Evolutionary conservation across 768 basidiomycete genomes (phyloP), one percentile per base, ranked within the genome.

Genomic region (Saitozyma sp.): DNA sequence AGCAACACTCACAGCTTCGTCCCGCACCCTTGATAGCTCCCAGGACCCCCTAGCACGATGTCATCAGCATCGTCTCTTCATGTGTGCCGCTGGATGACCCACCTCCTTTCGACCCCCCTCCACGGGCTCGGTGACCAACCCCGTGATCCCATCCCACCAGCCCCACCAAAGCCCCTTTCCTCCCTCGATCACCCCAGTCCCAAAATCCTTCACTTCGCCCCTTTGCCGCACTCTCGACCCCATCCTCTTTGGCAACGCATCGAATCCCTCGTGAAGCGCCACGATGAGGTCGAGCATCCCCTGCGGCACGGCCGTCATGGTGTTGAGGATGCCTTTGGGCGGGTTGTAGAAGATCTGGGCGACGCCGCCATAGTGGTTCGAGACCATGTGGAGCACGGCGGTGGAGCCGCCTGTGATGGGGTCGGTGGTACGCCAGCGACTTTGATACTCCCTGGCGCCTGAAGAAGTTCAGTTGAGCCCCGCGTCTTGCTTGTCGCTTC

Each of bases 331-430:
- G 9, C 84, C 84, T 56, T 83, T 80, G 1, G 79, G 73, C 82
- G 83, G 67, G 50, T 52, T 29, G 82, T 82, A 81, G 69, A 86
- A 83, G 50, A 85, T 81, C 62, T 84, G 81, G 1, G 82, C 82
- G 39, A 85, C 81, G 13, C 81, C 81, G 0, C 78, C 74, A 56
- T 83, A 82, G 62, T 82, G 83, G 59, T 85, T 80, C 11, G 84
- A 84, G 14, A 86, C 72, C 0, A 83, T 83, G 77, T 82, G 83
- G 61, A 86, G 83, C 6, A 85, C 82, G 9, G 84, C 84, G 29
- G 78, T 79, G 0, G 81, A 81, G 2, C 84, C 82, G 4, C 83
- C 83, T 6, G 82, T 82, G 20, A 83, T 68, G 0, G 82, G 83
- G 66, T 85, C 82, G 0, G 81, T 67, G 1, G 80, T 73, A 53